Percentiles rank a stretch among this genome's conserved stretches.
Conservation (phyloP, 2,329 filamentous ascomycete species). For the Leptographium flavum region DNA sequence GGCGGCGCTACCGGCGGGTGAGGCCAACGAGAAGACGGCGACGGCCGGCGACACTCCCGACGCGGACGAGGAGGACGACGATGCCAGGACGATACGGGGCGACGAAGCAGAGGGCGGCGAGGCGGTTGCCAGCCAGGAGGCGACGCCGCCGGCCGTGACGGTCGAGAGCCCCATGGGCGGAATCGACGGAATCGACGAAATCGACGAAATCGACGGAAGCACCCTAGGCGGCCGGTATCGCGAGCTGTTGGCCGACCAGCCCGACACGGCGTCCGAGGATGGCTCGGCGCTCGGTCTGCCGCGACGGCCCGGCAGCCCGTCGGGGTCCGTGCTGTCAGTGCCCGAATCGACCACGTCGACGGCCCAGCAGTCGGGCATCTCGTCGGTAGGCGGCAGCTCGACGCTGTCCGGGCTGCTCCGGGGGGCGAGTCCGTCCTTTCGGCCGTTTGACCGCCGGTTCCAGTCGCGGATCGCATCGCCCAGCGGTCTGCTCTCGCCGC, state of each 20-base stretch:
- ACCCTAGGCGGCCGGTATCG: conserved; percentile 27
- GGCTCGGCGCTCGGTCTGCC: conserved; percentile 36
- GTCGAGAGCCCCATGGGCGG: conserved; percentile 9
- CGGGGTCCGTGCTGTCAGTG: conserved; percentile 54
- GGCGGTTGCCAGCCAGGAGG: conserved; percentile 5
- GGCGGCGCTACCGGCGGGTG: not conserved
- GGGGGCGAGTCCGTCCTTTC: conserved; percentile 68
- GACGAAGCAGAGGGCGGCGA: conserved; percentile 14
- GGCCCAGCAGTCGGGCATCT: conserved; percentile 44
- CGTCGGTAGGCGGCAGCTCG: conserved; percentile 46
- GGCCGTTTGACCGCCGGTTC: conserved; percentile 90
- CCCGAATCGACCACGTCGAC: conserved; percentile 77
- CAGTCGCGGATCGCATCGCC: conserved; percentile 65
- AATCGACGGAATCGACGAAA: conserved; percentile 13
- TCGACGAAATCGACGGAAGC: conserved; percentile 13
- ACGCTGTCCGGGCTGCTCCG: conserved; percentile 43
- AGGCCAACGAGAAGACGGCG: not conserved
- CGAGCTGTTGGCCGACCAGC: conserved; percentile 28
- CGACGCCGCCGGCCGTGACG: not conserved
- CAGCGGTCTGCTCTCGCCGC: conserved; percentile 41
- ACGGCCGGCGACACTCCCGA: not conserved
- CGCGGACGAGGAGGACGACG: conserved; percentile 21
- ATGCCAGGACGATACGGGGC: conserved; percentile 27
- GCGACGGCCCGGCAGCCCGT: conserved; percentile 48
- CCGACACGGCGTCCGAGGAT: conserved; percentile 35